Evolutionary conservation across 208 protist genomes (phyloP).

Genomic region (Herpetomonas tarakana): DNA sequence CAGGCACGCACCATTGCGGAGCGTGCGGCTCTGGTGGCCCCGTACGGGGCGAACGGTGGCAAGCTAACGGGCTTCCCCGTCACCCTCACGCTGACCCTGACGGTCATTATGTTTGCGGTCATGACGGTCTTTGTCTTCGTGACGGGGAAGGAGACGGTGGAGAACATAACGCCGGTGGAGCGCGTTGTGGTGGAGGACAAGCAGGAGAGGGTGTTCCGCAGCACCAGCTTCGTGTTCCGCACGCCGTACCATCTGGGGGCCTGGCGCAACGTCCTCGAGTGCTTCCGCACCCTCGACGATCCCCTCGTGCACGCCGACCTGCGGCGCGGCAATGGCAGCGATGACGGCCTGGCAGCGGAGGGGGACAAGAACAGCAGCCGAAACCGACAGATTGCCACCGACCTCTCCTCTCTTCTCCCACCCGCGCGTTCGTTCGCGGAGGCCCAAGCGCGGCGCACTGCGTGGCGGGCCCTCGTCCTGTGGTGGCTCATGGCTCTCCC

Average conservation of each 20-base stretch:
- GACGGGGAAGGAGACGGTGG: conserved; percentile 18
- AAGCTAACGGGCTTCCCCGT: conserved; percentile 28
- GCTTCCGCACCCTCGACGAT: conserved; percentile 53
- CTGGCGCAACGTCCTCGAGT: conserved; percentile 60
- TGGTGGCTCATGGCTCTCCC: conserved; percentile 51
- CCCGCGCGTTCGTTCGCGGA: background rate
- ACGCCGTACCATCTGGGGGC: conserved; percentile 71
- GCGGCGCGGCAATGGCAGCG: background rate
- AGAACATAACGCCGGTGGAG: conserved; percentile 77
- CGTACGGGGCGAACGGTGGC: conserved; percentile 25
- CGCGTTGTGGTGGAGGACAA: conserved; percentile 36
- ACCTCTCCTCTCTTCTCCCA: background rate
- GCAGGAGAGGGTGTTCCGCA: conserved; percentile 14
- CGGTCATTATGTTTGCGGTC: conserved; percentile 36
- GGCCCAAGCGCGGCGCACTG: background rate
- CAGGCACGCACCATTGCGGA: background rate
- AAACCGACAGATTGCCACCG: background rate
- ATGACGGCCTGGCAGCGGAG: background rate
- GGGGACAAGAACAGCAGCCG: background rate
- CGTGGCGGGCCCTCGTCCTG: conserved; percentile 14
- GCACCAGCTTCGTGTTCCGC: conserved; percentile 29
- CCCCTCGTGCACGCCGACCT: conserved; percentile 31
- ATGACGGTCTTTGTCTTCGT: conserved; percentile 52
- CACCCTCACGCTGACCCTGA: conserved; percentile 25
- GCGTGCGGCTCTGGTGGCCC: background rate